Evolutionary conservation across 2,329 filamentous ascomycete genomes (phyloP).

Genomic region (Magnaporthales sp.): DNA sequence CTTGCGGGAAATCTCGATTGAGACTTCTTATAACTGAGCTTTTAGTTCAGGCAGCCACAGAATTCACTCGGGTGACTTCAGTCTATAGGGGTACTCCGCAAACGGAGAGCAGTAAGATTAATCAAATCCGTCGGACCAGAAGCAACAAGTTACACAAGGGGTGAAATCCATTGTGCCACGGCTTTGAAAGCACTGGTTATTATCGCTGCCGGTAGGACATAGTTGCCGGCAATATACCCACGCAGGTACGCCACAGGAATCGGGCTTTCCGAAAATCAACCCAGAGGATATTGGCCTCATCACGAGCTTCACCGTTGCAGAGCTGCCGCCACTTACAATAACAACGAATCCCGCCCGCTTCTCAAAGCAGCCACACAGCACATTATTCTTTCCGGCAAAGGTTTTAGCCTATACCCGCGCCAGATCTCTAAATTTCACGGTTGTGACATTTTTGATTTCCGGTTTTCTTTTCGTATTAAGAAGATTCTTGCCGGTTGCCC

Average conservation of each 20-base stretch:
- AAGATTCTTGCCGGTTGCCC: neutral
- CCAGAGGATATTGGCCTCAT: neutral
- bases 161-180: neutral
- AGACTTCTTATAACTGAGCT: neutral
- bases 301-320: neutral
- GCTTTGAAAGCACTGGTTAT: neutral
- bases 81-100: neutral
- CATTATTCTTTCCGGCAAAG: neutral
- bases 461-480: neutral
- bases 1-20: neutral
- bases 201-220: neutral
- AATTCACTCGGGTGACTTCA: neutral
- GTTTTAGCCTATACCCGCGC: neutral
- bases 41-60: neutral
- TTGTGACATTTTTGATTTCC: neutral
- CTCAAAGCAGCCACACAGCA: no score
- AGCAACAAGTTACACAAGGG: neutral
- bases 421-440: neutral
- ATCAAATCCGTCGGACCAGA: neutral
- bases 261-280: neutral
- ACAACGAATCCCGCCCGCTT: neutral
- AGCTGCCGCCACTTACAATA: neutral
- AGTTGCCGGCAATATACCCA: neutral
- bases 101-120: neutral
- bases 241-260: neutral